phyloP scores from a whole-genome alignment of 192 early-diverging fungal species.

The Helicostylum pulchrum region DNA sequence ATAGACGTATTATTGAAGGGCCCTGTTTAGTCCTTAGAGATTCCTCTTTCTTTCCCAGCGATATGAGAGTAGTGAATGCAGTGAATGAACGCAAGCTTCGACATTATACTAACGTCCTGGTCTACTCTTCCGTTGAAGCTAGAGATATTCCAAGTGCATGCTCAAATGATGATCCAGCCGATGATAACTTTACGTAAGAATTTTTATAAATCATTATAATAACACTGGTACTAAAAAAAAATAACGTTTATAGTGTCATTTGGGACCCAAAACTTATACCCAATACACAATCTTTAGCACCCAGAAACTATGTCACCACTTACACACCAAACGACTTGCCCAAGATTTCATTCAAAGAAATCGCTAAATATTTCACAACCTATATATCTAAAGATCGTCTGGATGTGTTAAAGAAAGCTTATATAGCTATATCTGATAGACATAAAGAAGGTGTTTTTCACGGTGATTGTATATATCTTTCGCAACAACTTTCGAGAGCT shows the following conservation, averaged over 20 bases:
- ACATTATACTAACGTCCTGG: constrained; percentile 60
- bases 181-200: constrained; percentile 57
- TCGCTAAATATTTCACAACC: constrained; percentile 50
- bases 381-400: constrained; percentile 57
- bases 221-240: too few relatives aligned
- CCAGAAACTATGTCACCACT: constrained; percentile 9
- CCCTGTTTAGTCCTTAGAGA: constrained; percentile 41
- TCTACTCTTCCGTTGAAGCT: constrained; percentile 60
- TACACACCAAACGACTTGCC: too few relatives aligned
- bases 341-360: constrained; percentile 4
- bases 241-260: constrained; percentile 36
- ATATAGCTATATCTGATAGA: constrained; percentile 53
- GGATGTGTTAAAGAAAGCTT: constrained; percentile 56
- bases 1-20: constrained; percentile 32
- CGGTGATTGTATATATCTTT: constrained; percentile 49
- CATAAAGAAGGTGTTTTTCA: constrained; percentile 38
- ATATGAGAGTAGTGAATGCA: constrained; percentile 46
- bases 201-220: not conserved
- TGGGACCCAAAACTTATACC: constrained; percentile 50
- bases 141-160: constrained; percentile 65
- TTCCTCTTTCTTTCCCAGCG: constrained; percentile 57
- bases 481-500: constrained; percentile 58
- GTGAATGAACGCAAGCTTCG: constrained; percentile 40
- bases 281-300: constrained; percentile 36
- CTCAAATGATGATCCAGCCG: constrained; percentile 70